Base-by-base conservation (phyloP, 2,329 filamentous ascomycete species). In the Paracamarosporium sp. region DNA sequence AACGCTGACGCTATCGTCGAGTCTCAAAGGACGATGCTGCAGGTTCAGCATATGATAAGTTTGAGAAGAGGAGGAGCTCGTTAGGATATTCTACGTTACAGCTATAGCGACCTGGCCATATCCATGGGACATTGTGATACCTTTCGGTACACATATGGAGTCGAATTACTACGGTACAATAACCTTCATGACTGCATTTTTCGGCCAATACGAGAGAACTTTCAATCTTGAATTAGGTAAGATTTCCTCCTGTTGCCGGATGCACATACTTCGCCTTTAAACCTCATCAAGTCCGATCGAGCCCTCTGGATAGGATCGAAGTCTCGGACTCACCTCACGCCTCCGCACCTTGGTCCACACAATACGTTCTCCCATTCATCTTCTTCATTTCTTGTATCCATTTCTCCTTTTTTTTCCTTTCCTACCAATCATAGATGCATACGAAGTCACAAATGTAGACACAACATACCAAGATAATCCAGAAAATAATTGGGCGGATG, bases 1-100 rank as follows among this genome's bases (percentile, higher is more conserved):
- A 52, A 69, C 22, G 63, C 65, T 12, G 60, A 55, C 22, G 62
- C 57, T 5, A 61, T 66, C 4, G 61, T 72, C 8, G 62, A 71
- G 35, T 58, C 57, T 5, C 62, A 74, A 43, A 59, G 70, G 36
- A 65, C 56, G 5, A 72, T 73, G 62, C 41, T 74, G 38, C 55
- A 64, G 43, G 62, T 74, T 31, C 62, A 68, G 47, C 50, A 56
- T 4, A 54, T 63, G 40, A 61, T 73, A 31, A 61, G 61, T 15
- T 46, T 69, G 41, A 68, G 61, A 43, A 59, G 57, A 38, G 56
- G 56, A 25, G 54, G 24, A 13, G 22, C 53, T 5, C 56, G 59
- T 38, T 61, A 57, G 41, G 13, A 27, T 12, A 7, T 20, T 40
- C 12, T 43, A 8, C 5, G 3, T 20, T 47, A 44, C 36, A 8